These are phyloP conservation scores for Telfairia occidentalis DNA, from an alignment of 331 rosid genomes.

Conservation along the genomic window DNA sequence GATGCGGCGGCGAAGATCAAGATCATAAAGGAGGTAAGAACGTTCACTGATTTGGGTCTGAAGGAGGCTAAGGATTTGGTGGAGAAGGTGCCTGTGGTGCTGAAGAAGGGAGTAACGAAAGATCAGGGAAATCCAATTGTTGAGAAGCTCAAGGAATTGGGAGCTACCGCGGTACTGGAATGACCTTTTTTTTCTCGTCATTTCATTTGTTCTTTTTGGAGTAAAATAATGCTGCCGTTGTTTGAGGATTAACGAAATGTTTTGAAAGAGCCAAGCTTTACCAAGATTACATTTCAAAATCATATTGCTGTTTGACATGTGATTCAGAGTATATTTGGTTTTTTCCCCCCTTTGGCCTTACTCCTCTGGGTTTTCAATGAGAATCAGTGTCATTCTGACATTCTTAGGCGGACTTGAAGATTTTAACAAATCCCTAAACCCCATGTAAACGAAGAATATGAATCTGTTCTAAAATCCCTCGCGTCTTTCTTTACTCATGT, in stretches of 20 bases:
- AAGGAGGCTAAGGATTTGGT: constrained; percentile 20
- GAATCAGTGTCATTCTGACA: not conserved
- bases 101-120: constrained; percentile 17
- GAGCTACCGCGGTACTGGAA: constrained; percentile 16
- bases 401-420: not conserved
- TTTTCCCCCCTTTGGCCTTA: not conserved
- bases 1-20: constrained; percentile 20
- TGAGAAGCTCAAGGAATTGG: constrained; percentile 18
- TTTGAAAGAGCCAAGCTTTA: not conserved
- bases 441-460: not conserved
- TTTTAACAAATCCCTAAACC: not conserved
- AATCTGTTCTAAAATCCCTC: not conserved
- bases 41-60: constrained; percentile 17
- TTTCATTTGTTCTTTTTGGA: not conserved
- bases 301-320: not conserved
- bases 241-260: not conserved
- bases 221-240: constrained; percentile 16
- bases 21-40: constrained; percentile 18
- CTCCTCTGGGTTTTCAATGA: not conserved
- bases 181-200: not conserved
- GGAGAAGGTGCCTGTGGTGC: constrained; percentile 19
- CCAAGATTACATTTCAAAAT: not conserved
- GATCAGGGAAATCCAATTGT: constrained; percentile 12
- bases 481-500: not conserved
- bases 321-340: not conserved